These are phyloP conservation scores for Starmerella sp. DNA, from an alignment of 805 yeast species.

Conservation along the genomic window DNA sequence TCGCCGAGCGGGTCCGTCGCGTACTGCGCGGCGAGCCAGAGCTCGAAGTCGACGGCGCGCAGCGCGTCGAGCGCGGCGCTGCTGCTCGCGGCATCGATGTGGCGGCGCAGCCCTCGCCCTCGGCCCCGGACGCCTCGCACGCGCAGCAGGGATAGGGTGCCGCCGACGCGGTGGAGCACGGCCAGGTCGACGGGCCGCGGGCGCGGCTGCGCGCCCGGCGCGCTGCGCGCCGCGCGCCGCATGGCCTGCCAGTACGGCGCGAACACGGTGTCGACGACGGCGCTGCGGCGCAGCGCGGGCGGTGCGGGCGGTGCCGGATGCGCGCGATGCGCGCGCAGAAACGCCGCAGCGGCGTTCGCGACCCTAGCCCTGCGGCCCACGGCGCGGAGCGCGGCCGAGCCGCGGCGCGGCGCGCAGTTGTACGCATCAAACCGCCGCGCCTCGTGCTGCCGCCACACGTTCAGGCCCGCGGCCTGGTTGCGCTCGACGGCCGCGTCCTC, in stretches of 20 bases:
- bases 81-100: slow-evolving; percentile 9
- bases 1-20: slow-evolving; percentile 13
- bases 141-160: slow-evolving; percentile 13
- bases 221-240: background rate
- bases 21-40: slow-evolving; percentile 14
- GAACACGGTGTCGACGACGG: slow-evolving; percentile 17
- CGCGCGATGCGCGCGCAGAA: slow-evolving; percentile 2
- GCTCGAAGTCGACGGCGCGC: slow-evolving; percentile 5
- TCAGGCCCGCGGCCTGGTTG: slow-evolving; percentile 8
- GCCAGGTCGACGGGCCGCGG: slow-evolving; percentile 10
- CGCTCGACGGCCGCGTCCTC: background rate
- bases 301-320: no score
- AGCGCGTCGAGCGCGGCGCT: slow-evolving; percentile 1
- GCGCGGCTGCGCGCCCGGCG: slow-evolving; percentile 11
- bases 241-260: slow-evolving; percentile 12
- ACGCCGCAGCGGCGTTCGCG: background rate
- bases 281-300: background rate
- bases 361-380: slow-evolving; percentile 12
- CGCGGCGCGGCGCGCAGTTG: slow-evolving; percentile 16
- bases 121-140: slow-evolving; percentile 17
- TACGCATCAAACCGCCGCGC: slow-evolving; percentile 19
- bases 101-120: slow-evolving; percentile 14
- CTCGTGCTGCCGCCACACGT: slow-evolving; percentile 16
- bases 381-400: background rate
- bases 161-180: slow-evolving; percentile 15